Base-by-base conservation (phyloP, 257 asterid species). In the Capsicum chinense region DNA sequence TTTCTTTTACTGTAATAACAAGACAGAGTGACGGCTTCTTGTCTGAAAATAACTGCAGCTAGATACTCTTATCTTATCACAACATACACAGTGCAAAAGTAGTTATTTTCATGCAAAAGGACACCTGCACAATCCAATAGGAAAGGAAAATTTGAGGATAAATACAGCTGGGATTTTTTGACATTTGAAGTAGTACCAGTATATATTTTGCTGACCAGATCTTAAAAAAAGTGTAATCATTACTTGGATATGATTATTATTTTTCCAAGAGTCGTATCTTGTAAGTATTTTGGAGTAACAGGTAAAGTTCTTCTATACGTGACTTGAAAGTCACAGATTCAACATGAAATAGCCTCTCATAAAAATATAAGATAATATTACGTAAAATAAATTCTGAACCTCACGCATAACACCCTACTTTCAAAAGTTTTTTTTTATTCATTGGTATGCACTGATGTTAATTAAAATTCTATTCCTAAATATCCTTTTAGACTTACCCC, bases 121-220 rank as follows among this genome's bases (percentile, higher is more conserved):
- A 69, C 78, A 69, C 78, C 78, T 69, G 78, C 54, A 1, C 7
- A 8, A 69, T 16, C 79, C 79, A 71, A 44, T 71, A 44, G 79
- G 79, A 71, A 44, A 71, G 79, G 79, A 71, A 44, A 71, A 44
- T 17, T 71, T 71, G 79, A 71, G 79, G 79, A 44, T 71, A 71
- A n/a, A 9, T 44, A 39, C 44, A 39, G 44, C 44, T 39, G 44
- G 44, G 44, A 4, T 3, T 44, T 71, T 71, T 71, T 47, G 79
- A 71, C 79, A 71, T 17, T 71, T 71, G 58, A 17, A 44, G 56
- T 39, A 42, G 14, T 68, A 68, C 44, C 5, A 4, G 44, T 4
- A 37, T 39, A 7, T 69, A 69, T 69, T 39, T 16, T 69, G 15
- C 79, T 69, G 79, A 69, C 56, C 4, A 7, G 8, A 71, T 71